phyloP scores from a whole-genome alignment of 495 filamentous ascomycete species.

The Xylaria palmicola region DNA sequence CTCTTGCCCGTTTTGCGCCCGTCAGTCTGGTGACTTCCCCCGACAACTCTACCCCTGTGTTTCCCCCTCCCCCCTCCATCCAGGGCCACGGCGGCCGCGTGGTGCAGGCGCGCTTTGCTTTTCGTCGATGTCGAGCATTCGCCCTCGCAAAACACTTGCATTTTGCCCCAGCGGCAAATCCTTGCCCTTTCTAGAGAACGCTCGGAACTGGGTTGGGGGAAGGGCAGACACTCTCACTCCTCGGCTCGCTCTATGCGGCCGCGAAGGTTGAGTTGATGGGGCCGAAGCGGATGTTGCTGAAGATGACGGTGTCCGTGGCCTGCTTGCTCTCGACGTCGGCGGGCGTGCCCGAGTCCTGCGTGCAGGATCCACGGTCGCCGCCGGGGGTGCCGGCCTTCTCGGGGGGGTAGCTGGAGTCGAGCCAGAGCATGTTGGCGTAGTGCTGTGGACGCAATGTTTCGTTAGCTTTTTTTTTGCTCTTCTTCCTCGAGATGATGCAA shows the following conservation, averaged over 20 bases:
- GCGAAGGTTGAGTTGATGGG: conserved; percentile 61
- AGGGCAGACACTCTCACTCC: too few species aligned
- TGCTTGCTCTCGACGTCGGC: conserved; percentile 52
- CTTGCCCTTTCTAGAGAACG: not conserved
- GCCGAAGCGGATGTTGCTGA: conserved; percentile 68
- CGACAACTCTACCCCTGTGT: not conserved
- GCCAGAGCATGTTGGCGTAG: conserved; percentile 75
- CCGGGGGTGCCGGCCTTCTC: conserved; percentile 54
- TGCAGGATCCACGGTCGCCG: conserved; percentile 65
- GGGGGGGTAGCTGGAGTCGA: conserved; percentile 67
- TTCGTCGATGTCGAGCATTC: not conserved
- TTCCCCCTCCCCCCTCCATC: not conserved
- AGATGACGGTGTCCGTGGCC: conserved; percentile 43
- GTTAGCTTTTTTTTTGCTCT: not conserved
- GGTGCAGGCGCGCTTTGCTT: not conserved
- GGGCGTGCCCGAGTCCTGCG: conserved; percentile 57
- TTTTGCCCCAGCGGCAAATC: not conserved
- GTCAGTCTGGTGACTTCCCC: not conserved
- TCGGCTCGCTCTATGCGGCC: too few species aligned
- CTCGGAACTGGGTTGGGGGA: not conserved
- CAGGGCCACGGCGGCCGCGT: not conserved
- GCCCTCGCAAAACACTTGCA: too few species aligned
- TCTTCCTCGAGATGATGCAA: not conserved
- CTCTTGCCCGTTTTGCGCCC: too few species aligned
- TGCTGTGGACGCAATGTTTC: conserved; percentile 33